Base-by-base conservation (phyloP, 495 filamentous ascomycete genomes). In the Podospora didyma region DNA sequence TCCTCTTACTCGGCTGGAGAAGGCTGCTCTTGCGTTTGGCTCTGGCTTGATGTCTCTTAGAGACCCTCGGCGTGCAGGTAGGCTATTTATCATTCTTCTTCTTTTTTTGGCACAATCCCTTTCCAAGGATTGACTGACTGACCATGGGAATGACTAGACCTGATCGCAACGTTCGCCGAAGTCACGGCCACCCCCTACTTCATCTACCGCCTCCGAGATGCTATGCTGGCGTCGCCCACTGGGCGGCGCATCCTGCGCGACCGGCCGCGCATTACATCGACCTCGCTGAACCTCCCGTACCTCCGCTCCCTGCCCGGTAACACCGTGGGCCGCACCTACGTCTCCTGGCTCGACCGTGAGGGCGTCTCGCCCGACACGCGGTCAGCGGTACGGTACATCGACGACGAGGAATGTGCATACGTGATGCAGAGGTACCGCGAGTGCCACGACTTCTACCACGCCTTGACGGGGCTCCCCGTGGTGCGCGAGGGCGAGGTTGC, bases 391-490 rank as follows among this genome's bases (percentile, higher is more conserved):
- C 80, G 86, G 44, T 97, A 96, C 72, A 91, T 98, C 52, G 93
- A 97, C 69, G 87, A 96, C 67, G 85, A 85, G 51, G 94, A 97
- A 68, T 96, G 90, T 69, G 94, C 94, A 19, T 98, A 97, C 71
- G 94, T 97, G 3, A 96, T 98, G 90, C 94, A 97, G 80, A 85
- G 94, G 26, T 98, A 98, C 73, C 85, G 94, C 47, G 95, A 98
- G 72, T 94, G 89, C 64, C 94, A 98, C 71, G 94, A 98, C 68
- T 97, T 98, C 79, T 97, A 96, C 77, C 94, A 98, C 72, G 94
- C 95, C 0, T 75, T 98, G 34, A 96, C 92, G 12, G 94, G 94
- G 0, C 75, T 98, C 31, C 94, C 95, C 0, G 82, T 91, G n/a
- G 86, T 97, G 47, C 79, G 89, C 2, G 95, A 98, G 73, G 94